A percentile compares a stretch with the other conserved stretches of the same genome.
phyloP scores from a whole-genome alignment of 2,329 filamentous ascomycete species.

The Sclerotinia glacialis region DNA sequence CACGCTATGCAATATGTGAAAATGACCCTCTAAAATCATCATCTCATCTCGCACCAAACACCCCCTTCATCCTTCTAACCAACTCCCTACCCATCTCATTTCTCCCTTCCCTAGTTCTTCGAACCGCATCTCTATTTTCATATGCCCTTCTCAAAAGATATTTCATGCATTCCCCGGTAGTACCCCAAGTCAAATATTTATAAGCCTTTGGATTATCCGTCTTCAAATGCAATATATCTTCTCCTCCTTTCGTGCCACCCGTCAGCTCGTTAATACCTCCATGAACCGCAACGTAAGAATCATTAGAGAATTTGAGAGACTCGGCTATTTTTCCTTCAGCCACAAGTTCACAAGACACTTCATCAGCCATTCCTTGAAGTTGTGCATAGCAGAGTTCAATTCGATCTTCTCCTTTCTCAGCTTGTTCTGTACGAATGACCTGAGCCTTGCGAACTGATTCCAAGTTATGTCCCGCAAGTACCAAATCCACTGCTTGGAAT shows the following conservation, averaged over 20 bases:
- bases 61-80: constrained; percentile 50
- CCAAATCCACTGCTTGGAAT: constrained; percentile 60
- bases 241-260: background rate
- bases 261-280: background rate
- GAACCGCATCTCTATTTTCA: constrained; percentile 71
- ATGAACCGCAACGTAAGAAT: background rate
- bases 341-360: constrained; percentile 68
- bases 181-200: constrained; percentile 70
- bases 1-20: background rate
- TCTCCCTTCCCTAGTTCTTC: constrained; percentile 59
- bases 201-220: constrained; percentile 56
- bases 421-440: constrained; percentile 47
- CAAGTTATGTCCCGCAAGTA: constrained; percentile 82
- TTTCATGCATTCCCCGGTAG: constrained; percentile 76
- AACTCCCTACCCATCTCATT: constrained; percentile 63
- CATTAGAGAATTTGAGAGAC: constrained; percentile 23
- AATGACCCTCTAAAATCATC: background rate
- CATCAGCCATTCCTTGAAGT: constrained; percentile 93
- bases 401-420: constrained; percentile 41
- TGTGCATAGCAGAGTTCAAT: constrained; percentile 65
- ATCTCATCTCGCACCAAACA: constrained; percentile 38
- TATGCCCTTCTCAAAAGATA: constrained; percentile 65
- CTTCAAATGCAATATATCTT: constrained; percentile 31
- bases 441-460: constrained; percentile 62
- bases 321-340: constrained; percentile 33